Base-by-base conservation (phyloP, 164 flowering plant genomes). In the Umbellularia californica region DNA sequence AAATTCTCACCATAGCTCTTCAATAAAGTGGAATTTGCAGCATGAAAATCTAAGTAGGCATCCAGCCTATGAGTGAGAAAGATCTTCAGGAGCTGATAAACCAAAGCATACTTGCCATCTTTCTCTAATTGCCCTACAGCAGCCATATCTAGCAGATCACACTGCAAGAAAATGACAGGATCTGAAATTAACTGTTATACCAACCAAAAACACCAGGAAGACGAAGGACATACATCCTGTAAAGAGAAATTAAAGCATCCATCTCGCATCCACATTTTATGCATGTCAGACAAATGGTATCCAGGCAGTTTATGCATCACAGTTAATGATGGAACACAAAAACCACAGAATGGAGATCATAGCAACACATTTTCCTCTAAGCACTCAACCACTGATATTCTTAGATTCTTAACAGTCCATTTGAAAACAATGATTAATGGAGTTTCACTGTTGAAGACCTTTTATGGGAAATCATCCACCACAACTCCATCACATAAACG, bases 51-150 rank as follows among this genome's bases (percentile, higher is more conserved):
- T 22, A 89, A 64, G 85, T 95, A 95, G 41, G 93, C 86, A 75
- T 93, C 94, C 70, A 95, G 84, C 78, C 93, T 88, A 79, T 87
- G 90, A 14, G 97, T 88, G 64, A 91, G 78, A 81, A 94, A 91
- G 58, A 96, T 91, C 84, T 89, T 88, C 82, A 96, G 77, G 58
- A 95, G 98, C 85, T 90, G 92, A 85, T 89, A 90, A 4, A 86
- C 88, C 75, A 81, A 77, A 17, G 91, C 81, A 85, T 87, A 81
- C 74, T 87, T 88, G 14, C 85, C 84, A 84, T 93, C 98, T 75
- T 92, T 89, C 87, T 96, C 99, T 84, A 96, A 77, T 78, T 96
- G 99, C 50, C 79, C 86, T 15, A 96, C 86, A 76, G 97, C 93
- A 60, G 97, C 97, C 88, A 96, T 79, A 71, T 90, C 97, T 70